Evolutionary conservation across 116 monocot genomes (phyloP), one percentile per base, ranked within the genome.

Genomic region (Cymodocea nodosa): DNA sequence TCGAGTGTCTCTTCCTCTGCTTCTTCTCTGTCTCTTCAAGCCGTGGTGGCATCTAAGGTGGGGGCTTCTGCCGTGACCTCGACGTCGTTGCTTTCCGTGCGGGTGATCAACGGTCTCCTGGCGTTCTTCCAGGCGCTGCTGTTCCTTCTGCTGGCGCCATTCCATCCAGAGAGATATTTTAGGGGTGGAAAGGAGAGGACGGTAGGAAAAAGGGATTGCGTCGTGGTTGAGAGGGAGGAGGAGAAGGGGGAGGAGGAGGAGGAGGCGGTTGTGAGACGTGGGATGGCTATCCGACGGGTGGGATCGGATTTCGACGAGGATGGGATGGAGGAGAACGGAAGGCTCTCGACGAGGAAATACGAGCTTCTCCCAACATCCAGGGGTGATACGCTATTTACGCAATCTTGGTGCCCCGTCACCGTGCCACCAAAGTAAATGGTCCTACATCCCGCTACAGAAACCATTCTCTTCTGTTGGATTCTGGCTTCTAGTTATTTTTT

Each of bases 381-480:
- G 57, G 83, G 87, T 12, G 90, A 94, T 44, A 78, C 81, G 34
- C 73, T 94, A 6, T 94, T 94, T 73, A 90, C 90, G 24, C 84
- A 81, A 61, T 90, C 90, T 12, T 94, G 90, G 94, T 74, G 82
- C 37, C 86, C 94, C 4, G 36, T 71, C 49, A 67, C 59, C 48
- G 64, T 62, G n/a, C 64, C 54, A 18, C 35, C 64, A 52, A 86
- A 56, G 93, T 89, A 74, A 52, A 62, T 61, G 19, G 73, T 80
- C 22, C 73, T 63, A 23, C 48, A 70, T 12, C 35, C n/a, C n/a
- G n/a, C n/a, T n/a, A n/a, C n/a, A n/a, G n/a, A n/a, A n/a, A 40
- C 16, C 14, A 11, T 24, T 44, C 44, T 44, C 44, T 2, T 6
- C 11, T 44, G 44, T 44, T 44, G 44, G 44, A 44, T 44, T 44